These are phyloP conservation scores for Fusarium nurragi DNA, from an alignment of 2,329 filamentous ascomycete species.

Conservation along the genomic window DNA sequence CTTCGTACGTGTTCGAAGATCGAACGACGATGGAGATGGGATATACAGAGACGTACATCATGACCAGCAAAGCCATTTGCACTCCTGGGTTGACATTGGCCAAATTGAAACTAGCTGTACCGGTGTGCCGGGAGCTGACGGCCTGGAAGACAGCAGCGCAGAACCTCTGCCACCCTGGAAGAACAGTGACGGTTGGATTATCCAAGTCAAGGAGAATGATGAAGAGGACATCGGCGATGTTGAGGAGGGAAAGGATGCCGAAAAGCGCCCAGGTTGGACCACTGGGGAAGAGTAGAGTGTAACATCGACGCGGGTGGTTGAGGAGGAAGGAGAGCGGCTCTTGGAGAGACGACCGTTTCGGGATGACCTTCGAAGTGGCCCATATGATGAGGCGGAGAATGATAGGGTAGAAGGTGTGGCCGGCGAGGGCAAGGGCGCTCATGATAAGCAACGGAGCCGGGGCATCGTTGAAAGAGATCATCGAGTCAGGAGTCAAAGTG, in stretches of 20 bases:
- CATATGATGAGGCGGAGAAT: slow-evolving; percentile 68
- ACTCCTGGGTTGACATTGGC: slow-evolving; percentile 61
- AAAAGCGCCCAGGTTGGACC: slow-evolving; percentile 68
- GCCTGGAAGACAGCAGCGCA: slow-evolving; percentile 69
- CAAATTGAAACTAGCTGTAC: slow-evolving; percentile 61
- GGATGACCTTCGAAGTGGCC: slow-evolving; percentile 59
- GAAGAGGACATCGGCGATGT: slow-evolving; percentile 63
- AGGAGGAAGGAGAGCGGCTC: slow-evolving; percentile 66
- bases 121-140: slow-evolving; percentile 58
- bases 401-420: slow-evolving; percentile 66
- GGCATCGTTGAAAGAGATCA: slow-evolving; percentile 59
- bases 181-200: slow-evolving; percentile 58
- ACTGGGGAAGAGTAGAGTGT: slow-evolving; percentile 69
- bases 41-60: slow-evolving; percentile 73
- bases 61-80: slow-evolving; percentile 67
- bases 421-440: slow-evolving; percentile 59
- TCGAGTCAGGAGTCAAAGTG: slow-evolving; percentile 64
- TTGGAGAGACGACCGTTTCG: slow-evolving; percentile 50
- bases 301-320: slow-evolving; percentile 70
- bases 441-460: slow-evolving; percentile 57
- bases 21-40: slow-evolving; percentile 70
- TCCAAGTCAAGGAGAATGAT: slow-evolving; percentile 62
- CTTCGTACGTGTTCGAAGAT: slow-evolving; percentile 69
- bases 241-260: slow-evolving; percentile 60
- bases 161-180: slow-evolving; percentile 58